These are phyloP conservation scores for Corinectria fuckeliana DNA, from an alignment of 2,329 filamentous ascomycete genomes.

Conservation along the genomic window DNA sequence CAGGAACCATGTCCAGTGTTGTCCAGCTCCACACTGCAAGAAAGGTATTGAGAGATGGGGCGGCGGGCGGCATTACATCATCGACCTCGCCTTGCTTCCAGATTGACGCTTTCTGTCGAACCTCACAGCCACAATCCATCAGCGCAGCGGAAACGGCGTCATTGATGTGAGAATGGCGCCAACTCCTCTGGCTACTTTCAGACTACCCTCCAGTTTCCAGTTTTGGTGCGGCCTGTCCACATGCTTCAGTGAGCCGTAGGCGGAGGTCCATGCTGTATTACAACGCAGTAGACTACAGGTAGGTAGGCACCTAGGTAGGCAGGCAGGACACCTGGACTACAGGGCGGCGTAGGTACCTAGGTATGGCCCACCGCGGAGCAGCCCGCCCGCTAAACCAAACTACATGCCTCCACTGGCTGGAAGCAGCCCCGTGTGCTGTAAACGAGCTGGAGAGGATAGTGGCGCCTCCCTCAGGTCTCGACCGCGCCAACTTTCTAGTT, in stretches of 20 bases:
- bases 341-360: neutral
- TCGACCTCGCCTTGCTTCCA: conserved; percentile 6
- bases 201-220: neutral
- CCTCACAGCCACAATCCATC: neutral
- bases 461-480: conserved; percentile 2
- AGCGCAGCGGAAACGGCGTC: neutral
- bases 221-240: neutral
- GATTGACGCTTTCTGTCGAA: neutral
- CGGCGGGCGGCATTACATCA: conserved; percentile 37
- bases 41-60: conserved; percentile 6
- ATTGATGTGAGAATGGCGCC: neutral
- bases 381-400: neutral
- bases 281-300: no score
- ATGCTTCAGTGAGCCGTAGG: no score
- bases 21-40: conserved; percentile 16
- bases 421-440: neutral
- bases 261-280: no score
- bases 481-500: conserved; percentile 5
- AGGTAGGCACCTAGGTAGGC: no score
- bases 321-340: neutral
- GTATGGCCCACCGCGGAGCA: neutral
- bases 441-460: conserved; percentile 1
- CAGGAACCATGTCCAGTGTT: neutral
- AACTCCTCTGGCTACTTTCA: neutral
- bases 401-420: neutral